Conservation (phyloP, 164 flowering plant genomes). For the Vitis amurensis region DNA sequence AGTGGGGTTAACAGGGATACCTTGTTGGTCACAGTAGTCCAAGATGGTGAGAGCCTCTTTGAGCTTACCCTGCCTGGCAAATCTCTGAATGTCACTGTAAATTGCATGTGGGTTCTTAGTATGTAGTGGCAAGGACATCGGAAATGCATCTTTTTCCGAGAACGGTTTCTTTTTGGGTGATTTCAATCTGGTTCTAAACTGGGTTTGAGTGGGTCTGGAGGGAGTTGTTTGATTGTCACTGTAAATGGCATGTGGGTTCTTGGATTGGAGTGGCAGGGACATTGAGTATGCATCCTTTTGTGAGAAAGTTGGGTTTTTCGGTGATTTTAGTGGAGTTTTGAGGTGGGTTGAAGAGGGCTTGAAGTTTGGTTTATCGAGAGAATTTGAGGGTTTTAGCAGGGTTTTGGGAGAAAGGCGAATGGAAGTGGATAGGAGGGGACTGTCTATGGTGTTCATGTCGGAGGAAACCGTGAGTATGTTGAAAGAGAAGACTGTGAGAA, state of each 20-base stretch:
- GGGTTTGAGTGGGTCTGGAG: neutral
- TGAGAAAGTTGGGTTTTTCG: too few species aligned
- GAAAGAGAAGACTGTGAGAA: too few species aligned
- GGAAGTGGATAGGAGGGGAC: too few species aligned
- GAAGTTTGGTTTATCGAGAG: too few species aligned
- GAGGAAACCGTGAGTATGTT: too few species aligned
- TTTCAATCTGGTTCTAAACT: neutral
- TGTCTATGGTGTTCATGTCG: too few species aligned
- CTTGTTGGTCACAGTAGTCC: constrained; percentile 64
- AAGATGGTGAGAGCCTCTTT: constrained; percentile 64
- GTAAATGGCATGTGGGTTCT: neutral
- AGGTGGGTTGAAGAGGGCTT: too few species aligned
- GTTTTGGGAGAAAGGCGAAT: too few species aligned
- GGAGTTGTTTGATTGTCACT: neutral
- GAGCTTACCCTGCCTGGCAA: constrained; percentile 59
- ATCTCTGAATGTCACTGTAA: constrained; percentile 56
- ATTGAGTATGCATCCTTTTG: too few species aligned
- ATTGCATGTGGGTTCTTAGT: constrained; percentile 60
- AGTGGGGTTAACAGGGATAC: constrained; percentile 71
- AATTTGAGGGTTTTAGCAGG: too few species aligned
- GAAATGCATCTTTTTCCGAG: constrained; percentile 41
- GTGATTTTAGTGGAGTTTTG: too few species aligned
- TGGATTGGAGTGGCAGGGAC: neutral
- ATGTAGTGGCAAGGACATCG: constrained; percentile 57
- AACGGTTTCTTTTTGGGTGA: constrained; percentile 16